Evolutionary conservation across 2,329 filamentous ascomycete species (phyloP).

Genomic region (Cytospora chrysosperma): DNA sequence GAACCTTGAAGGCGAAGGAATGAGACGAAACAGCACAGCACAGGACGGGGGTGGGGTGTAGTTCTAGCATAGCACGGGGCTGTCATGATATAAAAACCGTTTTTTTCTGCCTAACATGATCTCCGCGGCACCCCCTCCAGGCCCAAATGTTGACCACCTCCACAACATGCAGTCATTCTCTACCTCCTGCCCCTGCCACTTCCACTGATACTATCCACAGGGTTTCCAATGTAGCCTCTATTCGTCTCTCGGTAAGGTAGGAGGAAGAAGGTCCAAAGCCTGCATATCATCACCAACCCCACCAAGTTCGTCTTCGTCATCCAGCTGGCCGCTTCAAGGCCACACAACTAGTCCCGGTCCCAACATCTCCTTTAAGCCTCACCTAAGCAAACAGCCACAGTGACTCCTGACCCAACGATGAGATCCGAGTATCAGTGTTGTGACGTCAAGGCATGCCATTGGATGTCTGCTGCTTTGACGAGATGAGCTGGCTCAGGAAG

Average conservation of each 20-base stretch:
- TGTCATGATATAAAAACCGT: neutral
- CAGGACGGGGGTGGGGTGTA: neutral
- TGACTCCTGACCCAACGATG: neutral
- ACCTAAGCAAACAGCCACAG: conserved; percentile 8
- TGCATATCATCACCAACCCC: neutral
- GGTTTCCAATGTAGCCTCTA: neutral
- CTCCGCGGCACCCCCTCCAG: neutral
- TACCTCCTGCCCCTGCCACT: neutral
- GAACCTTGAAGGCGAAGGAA: neutral
- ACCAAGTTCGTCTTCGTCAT: conserved; percentile 5
- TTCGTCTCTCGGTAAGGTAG: neutral
- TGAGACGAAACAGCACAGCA: neutral
- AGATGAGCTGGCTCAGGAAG: neutral
- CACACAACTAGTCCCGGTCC: neutral
- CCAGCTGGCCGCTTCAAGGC: conserved; percentile 13
- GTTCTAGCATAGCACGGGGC: neutral
- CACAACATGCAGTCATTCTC: neutral
- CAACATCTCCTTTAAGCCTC: conserved; percentile 18
- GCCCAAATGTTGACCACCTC: neutral
- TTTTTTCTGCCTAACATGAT: neutral
- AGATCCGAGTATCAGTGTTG: neutral
- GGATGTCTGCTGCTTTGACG: neutral
- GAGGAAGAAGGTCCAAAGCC: neutral
- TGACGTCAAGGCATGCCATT: neutral
- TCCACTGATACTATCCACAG: neutral